A percentile compares a stretch with the other conserved stretches of the same genome.
Evolutionary conservation across 2,329 filamentous ascomycete genomes (phyloP).

Genomic region (Beauveria medogensis): DNA sequence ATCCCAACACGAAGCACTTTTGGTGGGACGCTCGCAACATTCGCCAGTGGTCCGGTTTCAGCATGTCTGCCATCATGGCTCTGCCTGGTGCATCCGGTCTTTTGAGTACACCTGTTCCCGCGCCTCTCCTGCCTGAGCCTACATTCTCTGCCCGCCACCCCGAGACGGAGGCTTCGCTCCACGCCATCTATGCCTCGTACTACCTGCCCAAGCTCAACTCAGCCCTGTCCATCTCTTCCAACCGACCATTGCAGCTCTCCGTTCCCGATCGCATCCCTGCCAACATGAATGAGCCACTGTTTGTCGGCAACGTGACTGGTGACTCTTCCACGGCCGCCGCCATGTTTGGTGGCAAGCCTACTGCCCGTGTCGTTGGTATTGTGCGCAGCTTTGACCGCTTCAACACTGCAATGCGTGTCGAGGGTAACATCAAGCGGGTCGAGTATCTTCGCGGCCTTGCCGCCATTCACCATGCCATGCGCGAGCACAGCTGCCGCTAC

Average conservation of each 20-base stretch:
- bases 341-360: constrained; percentile 40
- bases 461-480: constrained; percentile 84
- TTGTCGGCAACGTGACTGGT: constrained; percentile 55
- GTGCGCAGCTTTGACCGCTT: constrained; percentile 88
- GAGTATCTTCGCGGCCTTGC: constrained; percentile 82
- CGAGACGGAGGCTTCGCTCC: constrained; percentile 69
- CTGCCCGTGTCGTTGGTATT: constrained; percentile 65
- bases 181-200: constrained; percentile 66
- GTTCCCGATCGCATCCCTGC: constrained; percentile 29
- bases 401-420: constrained; percentile 89
- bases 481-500: constrained; percentile 86
- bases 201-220: constrained; percentile 84
- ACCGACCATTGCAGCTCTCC: constrained; percentile 49
- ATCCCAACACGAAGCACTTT: constrained; percentile 69
- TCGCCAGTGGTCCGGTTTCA: constrained; percentile 76
- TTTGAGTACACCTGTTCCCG: constrained; percentile 60
- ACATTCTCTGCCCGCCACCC: constrained; percentile 55
- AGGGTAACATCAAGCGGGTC: constrained; percentile 75
- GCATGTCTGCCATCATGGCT: constrained; percentile 58
- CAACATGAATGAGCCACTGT: constrained; percentile 46
- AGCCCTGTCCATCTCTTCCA: constrained; percentile 68
- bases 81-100: constrained; percentile 67
- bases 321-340: constrained; percentile 48
- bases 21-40: constrained; percentile 96
- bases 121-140: constrained; percentile 52